Percentiles rank a stretch among this genome's conserved stretches.
Conservation (phyloP, 768 basidiomycete species). For the Tricholoma hemisulphureum region DNA sequence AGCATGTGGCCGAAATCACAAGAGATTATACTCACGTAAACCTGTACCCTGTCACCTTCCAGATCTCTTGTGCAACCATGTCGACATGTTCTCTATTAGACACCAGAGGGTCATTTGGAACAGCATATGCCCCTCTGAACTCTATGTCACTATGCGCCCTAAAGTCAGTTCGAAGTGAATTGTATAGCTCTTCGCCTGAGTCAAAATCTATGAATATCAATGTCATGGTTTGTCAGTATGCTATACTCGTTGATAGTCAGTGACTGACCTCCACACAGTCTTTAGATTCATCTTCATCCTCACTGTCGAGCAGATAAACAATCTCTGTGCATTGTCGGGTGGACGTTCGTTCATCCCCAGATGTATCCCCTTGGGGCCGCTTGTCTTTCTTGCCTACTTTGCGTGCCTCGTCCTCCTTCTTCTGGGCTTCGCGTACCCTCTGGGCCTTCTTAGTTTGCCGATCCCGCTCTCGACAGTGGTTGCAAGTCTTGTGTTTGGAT, state of each 20-base stretch:
- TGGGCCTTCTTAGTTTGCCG: background rate
- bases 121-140: background rate
- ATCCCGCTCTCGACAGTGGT: background rate
- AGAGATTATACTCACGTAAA: constrained; percentile 19
- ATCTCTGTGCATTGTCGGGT: background rate
- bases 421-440: background rate
- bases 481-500: background rate
- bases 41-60: constrained; percentile 18
- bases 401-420: background rate
- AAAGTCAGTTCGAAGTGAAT: background rate
- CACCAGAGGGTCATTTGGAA: background rate
- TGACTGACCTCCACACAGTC: background rate
- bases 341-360: background rate
- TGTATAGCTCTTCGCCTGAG: background rate
- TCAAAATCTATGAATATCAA: background rate
- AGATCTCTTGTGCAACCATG: constrained; percentile 18
- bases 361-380: background rate
- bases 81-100: constrained; percentile 9
- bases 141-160: background rate
- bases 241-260: background rate
- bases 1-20: background rate
- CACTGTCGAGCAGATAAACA: background rate
- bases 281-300: background rate
- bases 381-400: background rate
- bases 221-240: background rate